Evolutionary conservation across 768 basidiomycete species (phyloP).

Genomic region (Sarcodon sp.): DNA sequence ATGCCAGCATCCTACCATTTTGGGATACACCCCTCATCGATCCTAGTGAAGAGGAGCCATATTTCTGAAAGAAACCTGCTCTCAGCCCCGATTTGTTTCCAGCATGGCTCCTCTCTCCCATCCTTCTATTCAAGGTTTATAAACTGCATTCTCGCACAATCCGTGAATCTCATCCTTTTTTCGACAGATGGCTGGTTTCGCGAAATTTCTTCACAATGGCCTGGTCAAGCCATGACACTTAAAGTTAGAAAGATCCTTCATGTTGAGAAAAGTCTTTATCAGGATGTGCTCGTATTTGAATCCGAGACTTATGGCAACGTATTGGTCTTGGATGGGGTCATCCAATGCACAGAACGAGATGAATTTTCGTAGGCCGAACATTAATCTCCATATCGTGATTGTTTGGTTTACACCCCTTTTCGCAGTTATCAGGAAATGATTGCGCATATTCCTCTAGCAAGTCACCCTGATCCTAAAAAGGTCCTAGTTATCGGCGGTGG

Average conservation of each 20-base stretch:
- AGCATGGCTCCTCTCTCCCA: constrained; percentile 24
- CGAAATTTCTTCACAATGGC: constrained; percentile 93
- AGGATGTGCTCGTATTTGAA: constrained; percentile 96
- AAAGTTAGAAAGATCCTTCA: constrained; percentile 95
- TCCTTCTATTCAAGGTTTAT: constrained; percentile 20
- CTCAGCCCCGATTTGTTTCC: not conserved
- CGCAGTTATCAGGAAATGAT: constrained; percentile 98
- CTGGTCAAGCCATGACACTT: constrained; percentile 93
- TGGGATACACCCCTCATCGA: too few relatives aligned
- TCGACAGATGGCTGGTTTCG: constrained; percentile 85
- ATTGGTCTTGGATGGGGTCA: constrained; percentile 86
- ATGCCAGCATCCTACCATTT: too few relatives aligned
- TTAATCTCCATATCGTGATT: constrained; percentile 8
- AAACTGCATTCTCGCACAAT: not conserved
- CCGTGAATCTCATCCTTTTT: not conserved
- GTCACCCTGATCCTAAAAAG: constrained; percentile 90
- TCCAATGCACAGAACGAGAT: constrained; percentile 96
- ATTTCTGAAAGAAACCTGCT: constrained; percentile 1
- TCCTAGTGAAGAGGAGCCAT: too few relatives aligned
- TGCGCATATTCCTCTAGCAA: constrained; percentile 89
- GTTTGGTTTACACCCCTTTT: not conserved
- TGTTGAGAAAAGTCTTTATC: constrained; percentile 84
- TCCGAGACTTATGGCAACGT: constrained; percentile 97
- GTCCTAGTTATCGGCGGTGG: constrained; percentile 98
- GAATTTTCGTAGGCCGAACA: constrained; percentile 76